Percentiles rank a stretch among this genome's conserved stretches.
These are phyloP conservation scores for Pisolithus orientalis DNA, from an alignment of 768 basidiomycete genomes.

Conservation along the genomic window DNA sequence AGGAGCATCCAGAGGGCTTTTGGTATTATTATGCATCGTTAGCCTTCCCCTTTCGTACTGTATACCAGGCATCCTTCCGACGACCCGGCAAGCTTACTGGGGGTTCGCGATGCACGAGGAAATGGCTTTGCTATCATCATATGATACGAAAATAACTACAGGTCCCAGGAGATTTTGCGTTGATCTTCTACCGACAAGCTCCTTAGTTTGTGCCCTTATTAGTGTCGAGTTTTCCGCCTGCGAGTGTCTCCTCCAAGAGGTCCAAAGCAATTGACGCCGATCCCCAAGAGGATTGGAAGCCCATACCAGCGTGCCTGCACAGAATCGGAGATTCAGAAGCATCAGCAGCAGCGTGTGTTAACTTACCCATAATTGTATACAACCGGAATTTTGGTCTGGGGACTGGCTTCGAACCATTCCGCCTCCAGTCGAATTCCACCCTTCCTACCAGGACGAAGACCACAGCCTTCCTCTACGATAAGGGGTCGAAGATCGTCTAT, in stretches of 20 bases:
- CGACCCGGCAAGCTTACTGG: too few species aligned
- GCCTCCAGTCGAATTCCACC: conserved; percentile 58
- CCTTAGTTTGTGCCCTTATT: too few species aligned
- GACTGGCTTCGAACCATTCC: conserved; percentile 32
- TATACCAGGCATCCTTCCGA: too few species aligned
- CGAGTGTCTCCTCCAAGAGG: conserved; percentile 39
- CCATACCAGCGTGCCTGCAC: conserved; percentile 54
- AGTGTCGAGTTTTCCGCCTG: neutral
- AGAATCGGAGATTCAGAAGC: neutral
- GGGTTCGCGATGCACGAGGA: neutral
- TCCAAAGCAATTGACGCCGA: conserved; percentile 45
- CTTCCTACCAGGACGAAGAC: conserved; percentile 60
- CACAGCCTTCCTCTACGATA: conserved; percentile 49
- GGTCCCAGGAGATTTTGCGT: neutral
- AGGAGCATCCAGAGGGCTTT: too few species aligned
- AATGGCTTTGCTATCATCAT: neutral
- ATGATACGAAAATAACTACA: neutral
- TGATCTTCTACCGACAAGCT: too few species aligned
- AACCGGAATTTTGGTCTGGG: conserved; percentile 37
- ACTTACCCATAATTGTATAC: conserved; percentile 63
- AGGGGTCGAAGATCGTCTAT: conserved; percentile 44
- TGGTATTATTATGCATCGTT: too few species aligned
- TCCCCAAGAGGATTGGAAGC: conserved; percentile 63
- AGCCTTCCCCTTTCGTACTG: neutral
- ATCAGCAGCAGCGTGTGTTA: neutral